Evolutionary conservation across 805 yeast species (phyloP).

Genomic region (Wickerhamiella bombiphila): DNA sequence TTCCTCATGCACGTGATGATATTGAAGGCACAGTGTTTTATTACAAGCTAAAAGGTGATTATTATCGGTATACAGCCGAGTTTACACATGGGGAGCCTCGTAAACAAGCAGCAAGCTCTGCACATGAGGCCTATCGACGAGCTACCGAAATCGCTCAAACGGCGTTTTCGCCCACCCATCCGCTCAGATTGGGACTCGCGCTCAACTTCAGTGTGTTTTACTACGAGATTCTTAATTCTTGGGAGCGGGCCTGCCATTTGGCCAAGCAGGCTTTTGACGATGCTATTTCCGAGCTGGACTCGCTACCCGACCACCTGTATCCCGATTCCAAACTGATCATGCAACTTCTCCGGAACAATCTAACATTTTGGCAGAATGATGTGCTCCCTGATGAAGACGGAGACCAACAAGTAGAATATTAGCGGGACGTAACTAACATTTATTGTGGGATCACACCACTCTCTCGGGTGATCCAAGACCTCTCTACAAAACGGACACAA

Average conservation of each 20-base stretch:
- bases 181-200: constrained; percentile 95
- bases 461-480: background rate
- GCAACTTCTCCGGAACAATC: constrained; percentile 97
- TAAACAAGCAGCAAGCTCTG: constrained; percentile 80
- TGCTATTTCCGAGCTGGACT: constrained; percentile 97
- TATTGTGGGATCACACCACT: too few species aligned
- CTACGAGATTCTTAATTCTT: constrained; percentile 95
- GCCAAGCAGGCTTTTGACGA: constrained; percentile 99
- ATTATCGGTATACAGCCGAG: constrained; percentile 97
- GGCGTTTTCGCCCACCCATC: constrained; percentile 96
- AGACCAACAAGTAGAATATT: too few species aligned
- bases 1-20: constrained; percentile 73
- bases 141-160: constrained; percentile 96
- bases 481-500: background rate
- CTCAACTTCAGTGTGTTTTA: constrained; percentile 95
- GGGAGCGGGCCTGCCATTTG: constrained; percentile 96
- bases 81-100: constrained; percentile 85
- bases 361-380: constrained; percentile 94
- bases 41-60: constrained; percentile 99
- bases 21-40: constrained; percentile 97
- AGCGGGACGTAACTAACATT: too few species aligned
- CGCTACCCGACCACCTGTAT: constrained; percentile 94
- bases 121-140: constrained; percentile 85
- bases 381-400: background rate
- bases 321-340: constrained; percentile 96